Evolutionary conservation across 306 rosid genomes (phyloP), one percentile per base, ranked within the genome.

Genomic region (Phaseolus lunatus): DNA sequence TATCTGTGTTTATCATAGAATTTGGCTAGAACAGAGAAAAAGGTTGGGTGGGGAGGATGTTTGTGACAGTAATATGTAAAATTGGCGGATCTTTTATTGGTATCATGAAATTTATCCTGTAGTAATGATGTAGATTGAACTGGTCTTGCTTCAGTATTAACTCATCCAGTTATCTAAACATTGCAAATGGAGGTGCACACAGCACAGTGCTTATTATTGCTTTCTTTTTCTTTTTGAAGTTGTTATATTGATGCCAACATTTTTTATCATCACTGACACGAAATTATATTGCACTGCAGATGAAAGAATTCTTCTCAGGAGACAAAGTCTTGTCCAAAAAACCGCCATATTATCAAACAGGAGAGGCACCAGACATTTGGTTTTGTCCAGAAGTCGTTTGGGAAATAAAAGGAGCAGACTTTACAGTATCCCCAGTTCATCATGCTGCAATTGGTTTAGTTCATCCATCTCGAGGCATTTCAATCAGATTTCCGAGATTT

Each of bases 331-430:
- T 94, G 79, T 73, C 88, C 59, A 90, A 83, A 80, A 91, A 85
- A 83, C 97, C 97, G 41, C 88, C 90, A 23, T 91, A 94, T 71
- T 94, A 94, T 78, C 88, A 70, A 67, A 94, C 98, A 33, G 89
- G 87, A 18, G 97, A 94, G 85, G 79, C 68, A 22, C 93, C 97
- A 5, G 96, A 89, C 84, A 69, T 80, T 84, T 94, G 97, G 97
- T 94, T 94, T 78, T 69, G 75, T 9, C 86, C 97, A 0, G 83
- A 86, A 70, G 84, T 91, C 57, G 97, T 94, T 70, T 94, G 94
- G 98, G 92, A 90, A 84, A 89, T 91, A 80, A 86, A 88, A 86
- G 96, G 98, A 52, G 97, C 98, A 48, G 97, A 91, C 78, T 90
- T 91, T 50, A 91, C 98, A 19, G 80, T 91, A 48, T 91, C 98